phyloP scores from a whole-genome alignment of 805 yeast species.

The Wickerhamiella musiphila region DNA sequence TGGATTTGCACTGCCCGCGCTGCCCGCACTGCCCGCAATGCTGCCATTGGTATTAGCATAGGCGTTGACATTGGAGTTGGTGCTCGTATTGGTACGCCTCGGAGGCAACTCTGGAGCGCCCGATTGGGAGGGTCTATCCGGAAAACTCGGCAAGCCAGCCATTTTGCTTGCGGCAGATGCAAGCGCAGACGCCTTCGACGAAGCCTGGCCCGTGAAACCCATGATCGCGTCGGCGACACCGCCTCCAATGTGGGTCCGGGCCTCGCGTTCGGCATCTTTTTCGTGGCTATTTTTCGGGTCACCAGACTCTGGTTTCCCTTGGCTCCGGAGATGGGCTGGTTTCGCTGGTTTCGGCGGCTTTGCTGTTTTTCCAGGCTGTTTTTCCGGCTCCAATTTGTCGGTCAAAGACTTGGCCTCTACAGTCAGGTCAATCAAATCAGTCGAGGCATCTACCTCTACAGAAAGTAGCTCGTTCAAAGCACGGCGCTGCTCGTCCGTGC shows the following conservation, averaged over 20 bases:
- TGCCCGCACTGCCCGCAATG: background rate
- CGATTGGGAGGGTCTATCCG: background rate
- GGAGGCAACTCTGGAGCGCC: background rate
- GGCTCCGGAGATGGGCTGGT: constrained; percentile 1
- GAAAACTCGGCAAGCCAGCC: constrained; percentile 4
- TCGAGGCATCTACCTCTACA: background rate
- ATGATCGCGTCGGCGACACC: constrained; percentile 2
- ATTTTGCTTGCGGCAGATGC: constrained; percentile 14
- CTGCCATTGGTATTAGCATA: too few relatives aligned
- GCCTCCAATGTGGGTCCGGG: background rate
- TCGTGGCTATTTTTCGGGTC: constrained; percentile 5
- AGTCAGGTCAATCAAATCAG: constrained; percentile 13
- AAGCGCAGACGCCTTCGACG: background rate
- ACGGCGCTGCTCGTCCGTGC: constrained; percentile 14
- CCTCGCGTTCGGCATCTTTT: background rate
- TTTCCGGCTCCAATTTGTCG: constrained; percentile 13
- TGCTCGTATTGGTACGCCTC: background rate
- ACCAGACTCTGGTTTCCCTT: background rate
- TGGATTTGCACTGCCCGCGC: constrained; percentile 1
- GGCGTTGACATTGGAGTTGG: too few relatives aligned
- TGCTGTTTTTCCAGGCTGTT: background rate
- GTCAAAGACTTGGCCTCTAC: constrained; percentile 1
- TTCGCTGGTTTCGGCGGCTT: background rate
- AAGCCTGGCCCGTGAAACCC: background rate
- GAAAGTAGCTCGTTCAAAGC: constrained; percentile 8